A percentile compares a stretch with the other conserved stretches of the same genome.
Conservation (phyloP, 352 stramenopile species). For the Peronosclerospora sorghi region DNA sequence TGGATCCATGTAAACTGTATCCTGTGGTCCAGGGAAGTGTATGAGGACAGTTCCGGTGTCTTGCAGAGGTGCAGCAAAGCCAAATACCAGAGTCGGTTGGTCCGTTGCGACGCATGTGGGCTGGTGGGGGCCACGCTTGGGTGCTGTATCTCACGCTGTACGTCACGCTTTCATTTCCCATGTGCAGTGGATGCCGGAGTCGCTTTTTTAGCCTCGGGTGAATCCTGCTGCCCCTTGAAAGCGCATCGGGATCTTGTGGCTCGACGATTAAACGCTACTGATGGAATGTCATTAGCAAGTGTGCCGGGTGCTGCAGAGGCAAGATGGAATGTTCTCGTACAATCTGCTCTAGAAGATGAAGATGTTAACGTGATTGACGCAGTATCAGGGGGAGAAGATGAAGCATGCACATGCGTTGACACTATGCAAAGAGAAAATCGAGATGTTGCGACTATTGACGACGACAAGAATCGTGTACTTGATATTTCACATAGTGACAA, state of each 20-base stretch:
- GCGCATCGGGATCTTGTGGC: slow-evolving; percentile 45
- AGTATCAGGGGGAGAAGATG: slow-evolving; percentile 2
- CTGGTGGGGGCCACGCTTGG: slow-evolving; percentile 87
- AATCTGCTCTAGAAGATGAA: not conserved
- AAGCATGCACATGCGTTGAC: not conserved
- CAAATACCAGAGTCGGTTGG: slow-evolving; percentile 71
- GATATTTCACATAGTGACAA: slow-evolving; percentile 2
- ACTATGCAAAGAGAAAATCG: not conserved
- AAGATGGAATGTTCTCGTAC: not conserved
- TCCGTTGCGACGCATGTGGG: slow-evolving; percentile 87
- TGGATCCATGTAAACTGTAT: slow-evolving; percentile 91
- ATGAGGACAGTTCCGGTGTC: slow-evolving; percentile 55
- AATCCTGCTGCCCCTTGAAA: slow-evolving; percentile 50
- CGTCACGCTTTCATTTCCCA: slow-evolving; percentile 89
- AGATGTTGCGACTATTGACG: not conserved
- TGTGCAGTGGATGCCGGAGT: slow-evolving; percentile 79
- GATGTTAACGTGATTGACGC: not conserved
- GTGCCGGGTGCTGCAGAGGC: not conserved
- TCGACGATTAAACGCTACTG: slow-evolving; percentile 11
- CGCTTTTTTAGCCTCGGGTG: slow-evolving; percentile 52
- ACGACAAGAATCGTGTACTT: not conserved
- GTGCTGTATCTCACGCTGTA: slow-evolving; percentile 80
- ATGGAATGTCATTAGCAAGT: slow-evolving; percentile 2
- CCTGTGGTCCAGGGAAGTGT: slow-evolving; percentile 90
- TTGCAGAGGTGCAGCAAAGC: slow-evolving; percentile 85